Evolutionary conservation across 441 rosid species (phyloP).

Genomic region (Brassica balearica): DNA sequence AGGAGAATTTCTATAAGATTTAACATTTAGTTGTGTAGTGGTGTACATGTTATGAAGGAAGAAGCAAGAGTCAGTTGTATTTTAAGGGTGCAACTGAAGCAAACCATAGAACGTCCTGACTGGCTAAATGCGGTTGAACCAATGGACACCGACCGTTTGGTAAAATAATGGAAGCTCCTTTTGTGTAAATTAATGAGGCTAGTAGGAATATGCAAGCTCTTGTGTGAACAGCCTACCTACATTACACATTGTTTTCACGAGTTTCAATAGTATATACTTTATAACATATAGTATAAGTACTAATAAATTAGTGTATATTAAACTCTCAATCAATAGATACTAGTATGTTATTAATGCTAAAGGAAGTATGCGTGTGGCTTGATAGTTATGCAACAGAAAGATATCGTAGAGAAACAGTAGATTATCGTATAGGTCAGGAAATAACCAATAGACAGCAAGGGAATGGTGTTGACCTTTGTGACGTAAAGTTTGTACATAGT

Average conservation of each 20-base stretch:
- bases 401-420: conserved; percentile 34
- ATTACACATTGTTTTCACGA: conserved; percentile 22
- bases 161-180: neutral
- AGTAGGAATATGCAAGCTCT: neutral
- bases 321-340: neutral
- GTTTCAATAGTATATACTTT: conserved; percentile 2
- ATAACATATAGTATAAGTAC: neutral
- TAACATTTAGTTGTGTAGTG: neutral
- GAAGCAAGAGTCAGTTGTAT: neutral
- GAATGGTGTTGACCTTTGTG: conserved; percentile 39
- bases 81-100: neutral
- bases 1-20: neutral
- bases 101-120: neutral
- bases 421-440: conserved; percentile 26
- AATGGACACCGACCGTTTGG: neutral
- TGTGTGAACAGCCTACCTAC: conserved; percentile 9
- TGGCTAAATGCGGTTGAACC: neutral
- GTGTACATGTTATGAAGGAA: conserved; percentile 11
- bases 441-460: conserved; percentile 18
- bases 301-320: neutral
- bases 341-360: conserved; percentile 5
- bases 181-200: conserved; percentile 5
- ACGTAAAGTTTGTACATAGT: conserved; percentile 40
- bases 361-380: conserved; percentile 28
- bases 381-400: conserved; percentile 39